Conservation (phyloP, 495 filamentous ascomycete genomes). For the Recurvomyces mirabilis region DNA sequence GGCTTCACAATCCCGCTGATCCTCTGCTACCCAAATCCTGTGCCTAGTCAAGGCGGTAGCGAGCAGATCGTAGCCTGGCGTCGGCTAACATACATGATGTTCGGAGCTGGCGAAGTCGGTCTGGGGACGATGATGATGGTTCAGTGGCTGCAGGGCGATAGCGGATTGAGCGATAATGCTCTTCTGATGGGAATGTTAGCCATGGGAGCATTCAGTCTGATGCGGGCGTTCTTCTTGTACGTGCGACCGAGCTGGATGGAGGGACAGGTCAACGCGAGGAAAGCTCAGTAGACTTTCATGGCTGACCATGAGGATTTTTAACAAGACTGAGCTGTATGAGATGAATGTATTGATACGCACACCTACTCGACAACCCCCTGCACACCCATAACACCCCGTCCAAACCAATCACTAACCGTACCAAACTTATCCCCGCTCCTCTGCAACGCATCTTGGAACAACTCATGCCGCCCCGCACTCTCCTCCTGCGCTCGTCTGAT, state of each 20-base stretch:
- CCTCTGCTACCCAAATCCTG: conserved; percentile 17
- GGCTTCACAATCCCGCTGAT: conserved; percentile 15
- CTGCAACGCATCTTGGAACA: conserved; percentile 71
- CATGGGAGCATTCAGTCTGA: conserved; percentile 3
- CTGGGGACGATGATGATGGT: conserved; percentile 7
- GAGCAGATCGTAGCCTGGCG: conserved; percentile 13
- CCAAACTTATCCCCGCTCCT: conserved; percentile 76
- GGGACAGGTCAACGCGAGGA: conserved; percentile 6
- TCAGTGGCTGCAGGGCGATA: conserved; percentile 9
- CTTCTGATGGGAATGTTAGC: conserved; percentile 2
- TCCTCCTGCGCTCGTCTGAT: conserved; percentile 81
- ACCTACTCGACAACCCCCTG: background rate
- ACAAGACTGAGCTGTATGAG: too few relatives aligned
- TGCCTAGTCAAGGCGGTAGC: conserved; percentile 2
- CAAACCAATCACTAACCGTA: conserved; percentile 88
- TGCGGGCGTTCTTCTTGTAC: conserved; percentile 10
- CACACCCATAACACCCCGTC: conserved; percentile 70
- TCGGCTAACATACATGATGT: conserved; percentile 10
- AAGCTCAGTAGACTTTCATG: conserved; percentile 1
- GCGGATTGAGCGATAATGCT: conserved; percentile 10
- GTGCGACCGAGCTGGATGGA: conserved; percentile 8
- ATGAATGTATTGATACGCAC: background rate
- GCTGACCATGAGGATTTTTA: too few relatives aligned
- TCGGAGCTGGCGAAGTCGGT: conserved; percentile 12
- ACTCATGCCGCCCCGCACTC: conserved; percentile 74